Percentiles rank a stretch among this genome's conserved stretches.
These are phyloP conservation scores for Ustilago lituana DNA, from an alignment of 1,284 basidiomycete genomes.

Conservation along the genomic window DNA sequence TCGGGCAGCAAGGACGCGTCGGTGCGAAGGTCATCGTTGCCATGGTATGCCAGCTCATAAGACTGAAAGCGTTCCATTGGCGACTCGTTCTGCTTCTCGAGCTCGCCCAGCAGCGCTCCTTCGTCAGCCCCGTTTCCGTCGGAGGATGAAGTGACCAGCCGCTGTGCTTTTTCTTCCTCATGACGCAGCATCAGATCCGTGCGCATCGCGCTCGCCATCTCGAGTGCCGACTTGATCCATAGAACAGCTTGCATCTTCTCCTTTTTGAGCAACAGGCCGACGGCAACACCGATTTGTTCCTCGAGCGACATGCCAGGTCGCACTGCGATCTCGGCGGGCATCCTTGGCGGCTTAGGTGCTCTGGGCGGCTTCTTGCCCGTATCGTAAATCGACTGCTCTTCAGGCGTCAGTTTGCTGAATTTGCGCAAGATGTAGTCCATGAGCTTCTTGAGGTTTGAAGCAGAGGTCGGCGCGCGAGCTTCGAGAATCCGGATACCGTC, in stretches of 20 bases:
- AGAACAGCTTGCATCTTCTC: conserved; percentile 59
- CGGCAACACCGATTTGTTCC: conserved; percentile 62
- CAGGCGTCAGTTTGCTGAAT: conserved; percentile 56
- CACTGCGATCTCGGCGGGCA: conserved; percentile 58
- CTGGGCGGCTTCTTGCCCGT: conserved; percentile 51
- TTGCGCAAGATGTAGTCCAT: conserved; percentile 57
- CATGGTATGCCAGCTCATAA: conserved; percentile 34
- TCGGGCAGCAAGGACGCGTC: conserved; percentile 55
- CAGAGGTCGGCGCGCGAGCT: conserved; percentile 29
- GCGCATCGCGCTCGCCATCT: conserved; percentile 57
- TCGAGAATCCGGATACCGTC: conserved; percentile 35
- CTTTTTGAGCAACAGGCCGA: conserved; percentile 59
- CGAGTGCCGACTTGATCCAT: conserved; percentile 64
- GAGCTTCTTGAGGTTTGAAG: conserved; percentile 54
- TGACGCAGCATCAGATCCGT: conserved; percentile 42
- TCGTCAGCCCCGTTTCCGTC: conserved; percentile 9
- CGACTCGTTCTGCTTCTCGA: conserved; percentile 37
- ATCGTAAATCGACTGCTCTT: conserved; percentile 56
- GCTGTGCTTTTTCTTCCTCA: conserved; percentile 28
- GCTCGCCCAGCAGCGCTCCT: conserved; percentile 20
- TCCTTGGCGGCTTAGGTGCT: conserved; percentile 39
- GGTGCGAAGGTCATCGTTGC: conserved; percentile 48
- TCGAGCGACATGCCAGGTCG: conserved; percentile 44
- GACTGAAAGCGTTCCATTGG: conserved; percentile 34
- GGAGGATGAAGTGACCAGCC: conserved; percentile 1